phyloP scores from a whole-genome alignment of 2,329 filamentous ascomycete genomes.

The Apiospora marii region DNA sequence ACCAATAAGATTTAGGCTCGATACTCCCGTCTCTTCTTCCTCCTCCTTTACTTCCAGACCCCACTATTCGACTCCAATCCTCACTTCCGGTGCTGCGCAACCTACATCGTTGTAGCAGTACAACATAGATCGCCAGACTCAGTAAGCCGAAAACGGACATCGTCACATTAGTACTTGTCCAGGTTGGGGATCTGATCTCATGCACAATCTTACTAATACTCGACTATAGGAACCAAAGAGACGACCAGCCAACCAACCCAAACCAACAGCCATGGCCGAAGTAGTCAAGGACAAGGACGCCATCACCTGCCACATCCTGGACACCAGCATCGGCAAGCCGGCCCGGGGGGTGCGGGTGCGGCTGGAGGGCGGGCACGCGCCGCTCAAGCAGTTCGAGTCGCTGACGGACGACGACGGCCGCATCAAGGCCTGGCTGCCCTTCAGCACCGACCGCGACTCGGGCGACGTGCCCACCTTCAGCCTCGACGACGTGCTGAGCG shows the following conservation, averaged over 20 bases:
- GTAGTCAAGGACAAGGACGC: conserved; percentile 57
- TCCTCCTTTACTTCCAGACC: neutral
- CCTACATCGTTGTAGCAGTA: neutral
- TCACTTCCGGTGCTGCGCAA: neutral
- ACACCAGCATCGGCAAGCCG: conserved; percentile 78
- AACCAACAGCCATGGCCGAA: conserved; percentile 35
- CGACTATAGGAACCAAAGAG: neutral
- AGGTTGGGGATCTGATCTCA: neutral
- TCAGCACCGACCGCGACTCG: conserved; percentile 56
- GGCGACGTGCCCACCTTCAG: conserved; percentile 67
- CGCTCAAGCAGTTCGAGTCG: conserved; percentile 65
- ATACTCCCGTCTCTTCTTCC: neutral
- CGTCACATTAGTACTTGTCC: neutral
- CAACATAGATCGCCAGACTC: neutral
- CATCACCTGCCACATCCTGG: conserved; percentile 88
- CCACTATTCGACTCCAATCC: neutral
- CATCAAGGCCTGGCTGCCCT: conserved; percentile 72
- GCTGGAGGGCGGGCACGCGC: conserved; percentile 55
- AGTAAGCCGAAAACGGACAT: neutral
- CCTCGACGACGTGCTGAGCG: conserved; percentile 62
- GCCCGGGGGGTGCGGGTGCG: conserved; percentile 72
- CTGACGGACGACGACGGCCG: conserved; percentile 80
- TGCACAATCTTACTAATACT: neutral
- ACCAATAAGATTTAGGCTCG: neutral
- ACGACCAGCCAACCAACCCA: conserved; percentile 7